Base-by-base conservation (phyloP, 2,329 filamentous ascomycete species). In the Fusarium xyrophilum region DNA sequence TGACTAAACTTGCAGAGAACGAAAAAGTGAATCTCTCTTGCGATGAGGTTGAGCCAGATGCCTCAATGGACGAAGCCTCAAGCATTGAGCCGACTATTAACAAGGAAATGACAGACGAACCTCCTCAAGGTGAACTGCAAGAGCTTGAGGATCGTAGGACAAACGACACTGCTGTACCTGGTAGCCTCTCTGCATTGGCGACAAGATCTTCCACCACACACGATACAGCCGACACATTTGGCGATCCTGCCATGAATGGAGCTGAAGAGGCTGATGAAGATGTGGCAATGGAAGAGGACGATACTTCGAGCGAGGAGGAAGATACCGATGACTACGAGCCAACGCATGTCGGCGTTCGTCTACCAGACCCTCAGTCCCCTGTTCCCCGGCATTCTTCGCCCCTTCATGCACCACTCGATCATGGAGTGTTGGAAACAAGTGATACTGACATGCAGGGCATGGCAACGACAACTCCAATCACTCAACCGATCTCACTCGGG, bases 241-340 rank as follows among this genome's bases (percentile, higher is more conserved):
- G 21, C 21, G 39, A 55, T 36, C 35, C 56, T 46, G 52, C 15
- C 17, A 23, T 43, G 23, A 46, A 46, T 30, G 53, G 59, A 32
- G 50, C 42, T 30, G 46, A 51, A 32, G 63, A 70, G 28, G 46
- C 44, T 13, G 70, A 70, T 30, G 63, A 65, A 25, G 72, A 74
- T 35, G 60, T 69, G 46, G 69, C 54, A 23, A 74, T 74, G 73
- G 72, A 73, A 15, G 70, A 73, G 39, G 69, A 52, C 33, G 60
- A 44, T 15, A 63, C 64, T 47, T 71, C 59, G 6, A 69, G 68
- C 36, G 57, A 63, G 35, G 66, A 70, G 32, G 70, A 73, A 28
- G 71, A 65, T 27, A 84, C 84, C 4, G 86, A 88, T 62, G 82
- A 79, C 50, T 88, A 88, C 70, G 85, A 89, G 66, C 86, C 86